These are phyloP conservation scores for Rhipidocladum racemiflorum DNA, from an alignment of 176 grass and related monocot genomes.

Conservation along the genomic window DNA sequence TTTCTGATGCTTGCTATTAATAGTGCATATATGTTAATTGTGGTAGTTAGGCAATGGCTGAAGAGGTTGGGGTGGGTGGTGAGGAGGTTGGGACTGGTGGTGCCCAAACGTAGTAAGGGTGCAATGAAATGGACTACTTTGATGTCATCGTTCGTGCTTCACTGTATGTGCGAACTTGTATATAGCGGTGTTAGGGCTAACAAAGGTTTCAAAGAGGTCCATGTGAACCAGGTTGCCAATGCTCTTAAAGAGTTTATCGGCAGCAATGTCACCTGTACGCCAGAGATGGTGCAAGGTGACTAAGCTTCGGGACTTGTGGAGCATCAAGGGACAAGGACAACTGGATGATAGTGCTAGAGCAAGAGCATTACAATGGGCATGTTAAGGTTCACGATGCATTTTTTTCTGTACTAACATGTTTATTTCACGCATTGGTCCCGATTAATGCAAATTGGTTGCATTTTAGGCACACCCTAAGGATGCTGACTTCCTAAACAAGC, in stretches of 20 bases:
- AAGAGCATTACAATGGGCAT: not conserved
- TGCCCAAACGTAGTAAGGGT: not conserved
- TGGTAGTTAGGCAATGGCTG: too few relatives aligned
- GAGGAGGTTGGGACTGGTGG: not conserved
- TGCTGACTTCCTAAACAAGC: not conserved
- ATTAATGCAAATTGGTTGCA: not conserved
- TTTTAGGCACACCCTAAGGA: not conserved
- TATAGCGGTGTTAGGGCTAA: not conserved
- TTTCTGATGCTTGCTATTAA: too few relatives aligned
- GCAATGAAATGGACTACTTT: not conserved
- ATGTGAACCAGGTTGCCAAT: not conserved
- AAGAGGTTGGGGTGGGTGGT: too few relatives aligned
- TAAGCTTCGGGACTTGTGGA: not conserved
- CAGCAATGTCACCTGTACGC: not conserved
- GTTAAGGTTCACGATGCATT: not conserved
- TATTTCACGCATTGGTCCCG: rapidly evolving
- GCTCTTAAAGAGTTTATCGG: not conserved
- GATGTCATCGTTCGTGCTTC: not conserved
- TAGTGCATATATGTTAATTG: too few relatives aligned
- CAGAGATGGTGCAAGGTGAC: not conserved
- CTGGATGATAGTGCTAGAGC: not conserved
- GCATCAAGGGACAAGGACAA: not conserved
- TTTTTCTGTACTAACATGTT: too few relatives aligned
- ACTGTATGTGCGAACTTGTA: not conserved
- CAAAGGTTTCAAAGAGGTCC: not conserved